A percentile compares a stretch with the other conserved stretches of the same genome.
These are phyloP conservation scores for Phyllachora maydis DNA, from an alignment of 2,329 filamentous ascomycete genomes.

Conservation along the genomic window DNA sequence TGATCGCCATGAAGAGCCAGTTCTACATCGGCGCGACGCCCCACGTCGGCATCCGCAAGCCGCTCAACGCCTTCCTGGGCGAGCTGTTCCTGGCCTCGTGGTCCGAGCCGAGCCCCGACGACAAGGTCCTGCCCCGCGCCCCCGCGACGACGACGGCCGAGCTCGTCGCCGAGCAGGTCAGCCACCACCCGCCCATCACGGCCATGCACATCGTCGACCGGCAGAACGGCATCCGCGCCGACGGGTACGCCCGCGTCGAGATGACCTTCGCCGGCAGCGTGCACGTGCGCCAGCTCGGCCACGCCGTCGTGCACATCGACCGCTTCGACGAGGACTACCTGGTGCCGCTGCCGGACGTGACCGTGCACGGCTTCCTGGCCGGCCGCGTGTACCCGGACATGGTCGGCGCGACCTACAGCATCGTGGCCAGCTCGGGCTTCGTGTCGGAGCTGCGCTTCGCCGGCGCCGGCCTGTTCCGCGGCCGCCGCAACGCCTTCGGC, in stretches of 20 bases:
- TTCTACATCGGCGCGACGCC: slow-evolving; percentile 22
- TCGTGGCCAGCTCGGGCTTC: slow-evolving; percentile 21
- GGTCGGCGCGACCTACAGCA: slow-evolving; percentile 19
- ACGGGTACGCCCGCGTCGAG: slow-evolving; percentile 29
- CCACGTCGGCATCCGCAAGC: slow-evolving; percentile 26
- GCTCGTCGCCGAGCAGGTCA: slow-evolving; percentile 25
- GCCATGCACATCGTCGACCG: slow-evolving; percentile 25
- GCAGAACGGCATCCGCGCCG: slow-evolving; percentile 20
- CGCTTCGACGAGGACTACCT: slow-evolving; percentile 24
- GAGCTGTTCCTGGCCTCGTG: slow-evolving; percentile 24
- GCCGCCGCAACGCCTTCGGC: slow-evolving; percentile 23
- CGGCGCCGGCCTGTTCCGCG: slow-evolving; percentile 20
- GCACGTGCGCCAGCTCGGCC: slow-evolving; percentile 26
- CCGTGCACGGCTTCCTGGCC: slow-evolving; percentile 23
- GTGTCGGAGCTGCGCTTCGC: slow-evolving; percentile 24
- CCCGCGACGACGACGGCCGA: slow-evolving; percentile 7
- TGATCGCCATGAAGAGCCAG: slow-evolving; percentile 22
- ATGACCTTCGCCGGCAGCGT: slow-evolving; percentile 27
- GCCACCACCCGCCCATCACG: slow-evolving; percentile 30
- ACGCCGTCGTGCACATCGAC: slow-evolving; percentile 26
- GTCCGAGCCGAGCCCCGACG: slow-evolving; percentile 11
- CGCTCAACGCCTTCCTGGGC: slow-evolving; percentile 29
- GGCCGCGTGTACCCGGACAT: slow-evolving; percentile 27
- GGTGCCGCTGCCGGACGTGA: slow-evolving; percentile 24
- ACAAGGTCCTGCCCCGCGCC: no score